Conservation (phyloP, 1,284 basidiomycete species). For the Ustilago sp. region DNA sequence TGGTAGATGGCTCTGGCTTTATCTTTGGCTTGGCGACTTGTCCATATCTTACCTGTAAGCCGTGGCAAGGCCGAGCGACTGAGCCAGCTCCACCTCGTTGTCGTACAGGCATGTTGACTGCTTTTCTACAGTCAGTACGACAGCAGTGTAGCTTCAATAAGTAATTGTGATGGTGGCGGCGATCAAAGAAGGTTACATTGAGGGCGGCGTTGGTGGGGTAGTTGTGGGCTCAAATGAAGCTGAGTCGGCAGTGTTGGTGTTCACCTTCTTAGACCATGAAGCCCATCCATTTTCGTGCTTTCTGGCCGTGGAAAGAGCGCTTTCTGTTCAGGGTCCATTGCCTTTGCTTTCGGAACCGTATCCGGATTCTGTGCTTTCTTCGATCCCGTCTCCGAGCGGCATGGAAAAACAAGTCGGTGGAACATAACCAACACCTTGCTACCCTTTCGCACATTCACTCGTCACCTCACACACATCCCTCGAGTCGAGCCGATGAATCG, state of each 20-base stretch:
- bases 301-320: too few relatives aligned
- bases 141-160: neutral
- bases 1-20: constrained; percentile 17
- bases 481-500: constrained; percentile 7
- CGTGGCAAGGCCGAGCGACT: neutral
- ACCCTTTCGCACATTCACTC: too few relatives aligned
- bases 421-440: too few relatives aligned
- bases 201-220: neutral
- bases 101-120: constrained; percentile 23
- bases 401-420: too few relatives aligned
- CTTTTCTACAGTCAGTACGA: neutral
- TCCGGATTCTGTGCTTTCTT: too few relatives aligned
- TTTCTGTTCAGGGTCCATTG: too few relatives aligned
- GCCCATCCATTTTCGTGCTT: too few relatives aligned
- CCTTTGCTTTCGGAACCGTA: too few relatives aligned
- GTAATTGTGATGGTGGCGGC: neutral
- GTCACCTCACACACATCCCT: neutral
- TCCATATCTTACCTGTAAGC: neutral
- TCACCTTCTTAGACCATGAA: neutral
- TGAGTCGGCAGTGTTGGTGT: neutral
- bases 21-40: constrained; percentile 8
- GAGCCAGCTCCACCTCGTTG: neutral
- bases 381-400: too few relatives aligned
- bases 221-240: too few relatives aligned
- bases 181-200: neutral